Evolutionary conservation across 768 basidiomycete species (phyloP).

Genomic region (Pilatotrama ljubarskyi): DNA sequence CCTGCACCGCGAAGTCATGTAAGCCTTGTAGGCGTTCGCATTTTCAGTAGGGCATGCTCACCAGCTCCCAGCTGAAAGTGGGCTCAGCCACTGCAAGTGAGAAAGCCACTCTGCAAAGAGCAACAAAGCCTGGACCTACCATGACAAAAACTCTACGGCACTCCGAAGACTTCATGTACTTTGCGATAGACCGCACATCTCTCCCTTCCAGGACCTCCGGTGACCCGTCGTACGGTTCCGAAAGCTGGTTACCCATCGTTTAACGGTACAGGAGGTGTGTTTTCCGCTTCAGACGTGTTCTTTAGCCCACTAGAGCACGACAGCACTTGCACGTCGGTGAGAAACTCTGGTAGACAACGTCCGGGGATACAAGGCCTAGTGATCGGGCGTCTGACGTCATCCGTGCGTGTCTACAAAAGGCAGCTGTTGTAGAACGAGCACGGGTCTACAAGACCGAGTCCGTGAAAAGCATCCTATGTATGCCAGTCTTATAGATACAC

Average conservation of each 20-base stretch:
- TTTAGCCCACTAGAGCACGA: neutral
- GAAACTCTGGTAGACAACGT: neutral
- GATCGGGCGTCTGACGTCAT: conserved; percentile 4
- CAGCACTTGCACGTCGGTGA: too few species aligned
- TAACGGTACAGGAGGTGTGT: neutral
- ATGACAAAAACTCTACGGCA: conserved; percentile 75
- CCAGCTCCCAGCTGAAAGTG: conserved; percentile 64
- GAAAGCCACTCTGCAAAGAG: neutral
- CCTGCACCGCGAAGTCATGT: conserved; percentile 25
- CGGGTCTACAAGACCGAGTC: neutral
- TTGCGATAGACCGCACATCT: conserved; percentile 51
- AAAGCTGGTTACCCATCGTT: conserved; percentile 20
- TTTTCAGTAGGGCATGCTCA: conserved; percentile 30
- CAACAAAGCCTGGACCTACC: conserved; percentile 43
- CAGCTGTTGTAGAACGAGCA: neutral
- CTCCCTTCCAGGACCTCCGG: conserved; percentile 34
- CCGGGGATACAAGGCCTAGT: neutral
- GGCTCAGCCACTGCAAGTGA: neutral
- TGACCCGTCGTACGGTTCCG: conserved; percentile 23
- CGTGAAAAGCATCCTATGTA: neutral
- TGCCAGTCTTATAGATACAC: neutral
- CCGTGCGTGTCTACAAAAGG: neutral
- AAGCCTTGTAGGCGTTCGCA: neutral
- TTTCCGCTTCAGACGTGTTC: too few species aligned
- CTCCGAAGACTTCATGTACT: conserved; percentile 66